Evolutionary conservation across 306 rosid genomes (phyloP), one percentile per base, ranked within the genome.

Genomic region (Acmispon strigosus): DNA sequence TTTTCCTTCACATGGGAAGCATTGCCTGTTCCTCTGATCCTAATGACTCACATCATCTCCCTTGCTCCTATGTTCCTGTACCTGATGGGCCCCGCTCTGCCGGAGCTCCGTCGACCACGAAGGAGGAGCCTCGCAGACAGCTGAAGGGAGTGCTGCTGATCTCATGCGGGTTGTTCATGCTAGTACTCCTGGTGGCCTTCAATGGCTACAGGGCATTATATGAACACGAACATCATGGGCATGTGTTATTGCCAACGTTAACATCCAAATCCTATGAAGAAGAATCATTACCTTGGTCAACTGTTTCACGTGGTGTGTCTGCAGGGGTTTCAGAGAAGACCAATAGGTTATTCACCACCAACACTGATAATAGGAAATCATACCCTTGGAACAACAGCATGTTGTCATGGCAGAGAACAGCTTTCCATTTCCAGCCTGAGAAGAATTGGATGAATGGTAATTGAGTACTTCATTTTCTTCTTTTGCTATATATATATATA

Each of bases 371-470:
- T 37, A 29, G 20, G 2, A 56, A 41, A 69, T 77, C 41, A 1
- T 90, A 66, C 78, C 90, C 92, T 0, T 92, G 98, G 98, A 86
- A 82, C 74, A 79, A 90, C 19, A 85, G 70, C 41, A 84, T 92
- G 90, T 42, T 92, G 34, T 88, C 96, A 0, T 92, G 98, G 98
- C 98, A 92, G 82, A 86, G 98, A 77, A 92, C 91, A 0, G 85
- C 96, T 27, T 92, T 49, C 70, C 98, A 92, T 79, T 92, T 92
- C 69, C 98, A 92, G 72, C 98, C 98, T 0, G 85, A 90, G 70
- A 83, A 81, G 77, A 92, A 92, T 78, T 90, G 98, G 98, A 90
- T 90, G 98, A 92, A 92, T 54, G 98, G 98, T 90, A 82, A 11
- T 12, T 32, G n/a, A n/a, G n/a, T n/a, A 32, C 8, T 32, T 34